Conservation (phyloP, 2,329 filamentous ascomycete species). For the Xylariomycetidae sp. region DNA sequence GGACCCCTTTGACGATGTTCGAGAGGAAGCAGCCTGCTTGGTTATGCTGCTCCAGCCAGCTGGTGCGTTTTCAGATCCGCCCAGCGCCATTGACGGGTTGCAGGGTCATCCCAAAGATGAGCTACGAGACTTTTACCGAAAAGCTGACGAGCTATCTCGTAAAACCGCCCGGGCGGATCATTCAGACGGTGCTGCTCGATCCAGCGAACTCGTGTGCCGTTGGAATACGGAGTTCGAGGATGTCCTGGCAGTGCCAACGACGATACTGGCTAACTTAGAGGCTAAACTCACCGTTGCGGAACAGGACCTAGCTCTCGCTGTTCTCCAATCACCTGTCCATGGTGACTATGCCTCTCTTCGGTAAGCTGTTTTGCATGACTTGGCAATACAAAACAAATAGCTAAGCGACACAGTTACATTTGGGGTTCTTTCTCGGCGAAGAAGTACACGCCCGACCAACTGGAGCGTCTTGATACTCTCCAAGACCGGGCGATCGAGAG, state of each 20-base stretch:
- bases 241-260: constrained; percentile 46
- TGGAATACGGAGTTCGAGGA: constrained; percentile 41
- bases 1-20: constrained; percentile 90
- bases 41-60: constrained; percentile 43
- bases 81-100: constrained; percentile 4
- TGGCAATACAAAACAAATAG: no score
- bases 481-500: constrained; percentile 52
- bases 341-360: constrained; percentile 62
- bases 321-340: constrained; percentile 61
- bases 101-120: constrained; percentile 22
- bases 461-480: constrained; percentile 31
- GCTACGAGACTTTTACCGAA: constrained; percentile 41
- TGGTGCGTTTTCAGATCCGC: constrained; percentile 21
- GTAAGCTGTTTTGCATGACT: constrained; percentile 30
- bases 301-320: constrained; percentile 58
- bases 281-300: constrained; percentile 58
- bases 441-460: constrained; percentile 31
- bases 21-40: constrained; percentile 49
- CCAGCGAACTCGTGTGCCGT: constrained; percentile 63
- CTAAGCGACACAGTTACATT: constrained; percentile 35
- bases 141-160: constrained; percentile 54
- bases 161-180: constrained; percentile 81
- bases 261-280: constrained; percentile 57
- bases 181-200: constrained; percentile 80
- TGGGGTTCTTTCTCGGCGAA: constrained; percentile 44